Evolutionary conservation across 2,329 filamentous ascomycete species (phyloP), one percentile per base, ranked within the genome.

Genomic region (Fusarium sp.): DNA sequence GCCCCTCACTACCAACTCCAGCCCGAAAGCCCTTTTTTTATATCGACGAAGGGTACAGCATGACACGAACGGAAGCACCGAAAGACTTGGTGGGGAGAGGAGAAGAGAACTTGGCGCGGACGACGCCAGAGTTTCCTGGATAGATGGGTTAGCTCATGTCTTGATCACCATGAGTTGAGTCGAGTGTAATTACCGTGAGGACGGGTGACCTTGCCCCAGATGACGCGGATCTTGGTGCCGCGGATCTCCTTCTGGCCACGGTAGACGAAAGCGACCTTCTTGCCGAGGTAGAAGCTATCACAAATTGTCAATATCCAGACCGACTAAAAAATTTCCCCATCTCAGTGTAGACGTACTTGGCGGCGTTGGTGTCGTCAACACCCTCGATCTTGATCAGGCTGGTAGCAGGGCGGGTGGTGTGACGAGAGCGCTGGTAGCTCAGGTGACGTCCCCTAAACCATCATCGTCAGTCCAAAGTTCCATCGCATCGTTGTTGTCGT

Each of bases 241-340:
- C 95, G 93, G 82, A 97, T 89, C 88, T 97, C 94, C 86, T 91
- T 94, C 86, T 93, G 91, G 79, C 91, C 95, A 82, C 94, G 94
- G 90, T 98, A 99, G 85, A 99, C 94, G 85, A 94, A 99, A 83
- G 96, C 96, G 83, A 98, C 91, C 88, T 94, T 94, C 92, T 99
- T 99, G 87, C 96, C 96, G 76, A 94, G 88, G 88, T 99, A 99
- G 92, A 98, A 98, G 86, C 87, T 88, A 77, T 64, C 67, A 58
- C 40, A 41, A 16, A 45, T 43, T 55, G 49, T 80, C 75, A 80
- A 77, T 70, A 71, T 58, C 38, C 41, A 56, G 52, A 48, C 60
- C 18, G 48, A 55, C 52, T 61, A 8, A 32, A n/a, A 48, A 40
- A 25, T 27, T 27, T 12, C 9, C 13, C 24, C 27, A 32, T 53